Base-by-base conservation (phyloP, 306 rosid genomes). In the Ormosia emarginata region DNA sequence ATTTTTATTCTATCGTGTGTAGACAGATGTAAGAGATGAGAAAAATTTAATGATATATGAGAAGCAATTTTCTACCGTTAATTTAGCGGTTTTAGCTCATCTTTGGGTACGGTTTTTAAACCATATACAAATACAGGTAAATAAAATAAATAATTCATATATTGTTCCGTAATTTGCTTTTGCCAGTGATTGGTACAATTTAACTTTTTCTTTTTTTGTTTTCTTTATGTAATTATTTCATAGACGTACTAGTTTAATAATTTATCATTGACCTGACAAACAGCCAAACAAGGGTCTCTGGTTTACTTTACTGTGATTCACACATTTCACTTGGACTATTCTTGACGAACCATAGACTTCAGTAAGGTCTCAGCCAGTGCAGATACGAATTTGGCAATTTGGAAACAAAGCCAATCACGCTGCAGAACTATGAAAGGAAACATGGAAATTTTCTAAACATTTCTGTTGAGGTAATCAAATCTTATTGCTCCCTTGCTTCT, bases 301-400 rank as follows among this genome's bases (percentile, higher is more conserved):
- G 53, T 56, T 73, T 3, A 36, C 52, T 15, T 41, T n/a, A 8
- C 7, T n/a, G 59, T 53, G 59, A 11, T 5, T 56, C 67, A 56
- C 61, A 9, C 2, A n/a, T 52, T 66, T 73, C 74, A 62, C 75
- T 81, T 80, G 12, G 84, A 81, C 79, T 81, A 0, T 49, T 46
- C 74, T 81, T 74, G 85, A 74, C 59, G 2, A 61, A 30, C 39
- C 79, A 29, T 6, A 63, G 8, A 80, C 56, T 79, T 34, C 18
- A 30, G 8, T 12, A 12, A 5, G 10, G 7, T 10, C 4, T 43
- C 37, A 18, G 15, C 5, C 55, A 33, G 4, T 24, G 13, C 65
- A 52, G 17, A 79, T 41, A 67, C 41, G 18, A 47, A 47, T 52
- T 39, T 71, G 15, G 12, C 55, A 34, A 17, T 12, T 11, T 34